phyloP scores from a whole-genome alignment of 2,329 filamentous ascomycete species.

The Xylaria sp. region DNA sequence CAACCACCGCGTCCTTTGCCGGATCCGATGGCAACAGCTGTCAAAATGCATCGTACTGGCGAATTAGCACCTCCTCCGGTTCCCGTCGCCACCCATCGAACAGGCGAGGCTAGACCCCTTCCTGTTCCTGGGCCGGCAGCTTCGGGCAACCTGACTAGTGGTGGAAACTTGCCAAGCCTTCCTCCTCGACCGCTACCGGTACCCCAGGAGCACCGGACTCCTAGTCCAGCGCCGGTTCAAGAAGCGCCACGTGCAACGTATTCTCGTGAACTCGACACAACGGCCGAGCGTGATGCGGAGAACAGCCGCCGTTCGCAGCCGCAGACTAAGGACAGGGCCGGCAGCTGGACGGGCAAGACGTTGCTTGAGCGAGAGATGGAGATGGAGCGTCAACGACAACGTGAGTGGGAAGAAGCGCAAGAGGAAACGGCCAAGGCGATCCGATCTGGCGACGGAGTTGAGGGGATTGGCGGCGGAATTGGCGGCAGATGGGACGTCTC shows the following conservation, averaged over 20 bases:
- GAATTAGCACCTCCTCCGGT: slow-evolving; percentile 15
- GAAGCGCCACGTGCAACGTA: slow-evolving; percentile 45
- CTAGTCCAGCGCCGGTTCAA: slow-evolving; percentile 46
- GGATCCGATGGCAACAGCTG: slow-evolving; percentile 32
- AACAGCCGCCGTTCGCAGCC: slow-evolving; percentile 54
- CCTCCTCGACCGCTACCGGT: slow-evolving; percentile 28
- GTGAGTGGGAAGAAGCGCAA: slow-evolving; percentile 75
- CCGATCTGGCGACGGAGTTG: slow-evolving; percentile 47
- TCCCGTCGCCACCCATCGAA: slow-evolving; percentile 36
- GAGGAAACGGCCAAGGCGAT: slow-evolving; percentile 54
- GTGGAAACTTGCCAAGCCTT: slow-evolving; percentile 27
- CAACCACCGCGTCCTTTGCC: slow-evolving; percentile 38
- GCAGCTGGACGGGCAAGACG: slow-evolving; percentile 61
- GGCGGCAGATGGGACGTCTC: slow-evolving; percentile 69
- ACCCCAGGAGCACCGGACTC: slow-evolving; percentile 36
- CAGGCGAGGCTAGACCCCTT: slow-evolving; percentile 46
- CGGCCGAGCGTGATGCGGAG: slow-evolving; percentile 58
- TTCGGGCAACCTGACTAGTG: slow-evolving; percentile 18
- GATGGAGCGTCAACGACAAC: slow-evolving; percentile 67
- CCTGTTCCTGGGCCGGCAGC: slow-evolving; percentile 39
- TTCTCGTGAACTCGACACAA: slow-evolving; percentile 49
- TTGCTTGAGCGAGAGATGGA: slow-evolving; percentile 78
- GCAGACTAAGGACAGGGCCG: slow-evolving; percentile 57
- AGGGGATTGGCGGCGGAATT: slow-evolving; percentile 62
- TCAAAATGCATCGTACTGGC: slow-evolving; percentile 31